A percentile compares a stretch with the other conserved stretches of the same genome.
Evolutionary conservation across 345 rosid species (phyloP).

Genomic region (Geranium brycei): DNA sequence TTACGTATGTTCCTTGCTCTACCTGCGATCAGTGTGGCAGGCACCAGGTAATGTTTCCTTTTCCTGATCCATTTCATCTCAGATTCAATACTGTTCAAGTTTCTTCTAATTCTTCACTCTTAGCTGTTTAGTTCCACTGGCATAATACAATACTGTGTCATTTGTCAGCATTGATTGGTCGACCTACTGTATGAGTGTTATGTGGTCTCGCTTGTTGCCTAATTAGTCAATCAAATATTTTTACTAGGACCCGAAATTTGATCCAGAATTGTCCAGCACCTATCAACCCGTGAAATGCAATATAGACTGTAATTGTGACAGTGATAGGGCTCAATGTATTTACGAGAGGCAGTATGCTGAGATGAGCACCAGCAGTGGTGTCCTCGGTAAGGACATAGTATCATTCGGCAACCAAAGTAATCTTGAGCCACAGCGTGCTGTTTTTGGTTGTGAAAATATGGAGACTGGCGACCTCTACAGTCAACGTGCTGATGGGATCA

Average conservation of each 20-base stretch:
- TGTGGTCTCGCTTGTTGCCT: neutral
- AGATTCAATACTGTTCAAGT: too few species aligned
- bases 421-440: constrained; percentile 61
- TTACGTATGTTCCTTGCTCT: constrained; percentile 86
- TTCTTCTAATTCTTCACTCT: too few species aligned
- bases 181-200: too few species aligned
- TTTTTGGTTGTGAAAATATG: constrained; percentile 76
- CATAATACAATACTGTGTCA: too few species aligned
- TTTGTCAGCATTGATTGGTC: too few species aligned
- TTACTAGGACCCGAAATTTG: constrained; percentile 69
- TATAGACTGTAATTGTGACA: constrained; percentile 61
- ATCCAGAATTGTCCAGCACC: constrained; percentile 63
- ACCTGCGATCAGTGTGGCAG: constrained; percentile 69
- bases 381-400: constrained; percentile 64
- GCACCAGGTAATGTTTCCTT: constrained; percentile 45
- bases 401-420: constrained; percentile 81
- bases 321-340: constrained; percentile 41
- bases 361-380: constrained; percentile 82
- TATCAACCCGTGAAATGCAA: constrained; percentile 70
- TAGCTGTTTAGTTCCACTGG: too few species aligned
- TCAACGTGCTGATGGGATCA: constrained; percentile 89
- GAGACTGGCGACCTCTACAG: constrained; percentile 90
- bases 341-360: constrained; percentile 90
- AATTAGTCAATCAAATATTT: neutral
- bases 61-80: neutral